Evolutionary conservation across 306 rosid species (phyloP).

Genomic region (Psophocarpus tetragonolobus): DNA sequence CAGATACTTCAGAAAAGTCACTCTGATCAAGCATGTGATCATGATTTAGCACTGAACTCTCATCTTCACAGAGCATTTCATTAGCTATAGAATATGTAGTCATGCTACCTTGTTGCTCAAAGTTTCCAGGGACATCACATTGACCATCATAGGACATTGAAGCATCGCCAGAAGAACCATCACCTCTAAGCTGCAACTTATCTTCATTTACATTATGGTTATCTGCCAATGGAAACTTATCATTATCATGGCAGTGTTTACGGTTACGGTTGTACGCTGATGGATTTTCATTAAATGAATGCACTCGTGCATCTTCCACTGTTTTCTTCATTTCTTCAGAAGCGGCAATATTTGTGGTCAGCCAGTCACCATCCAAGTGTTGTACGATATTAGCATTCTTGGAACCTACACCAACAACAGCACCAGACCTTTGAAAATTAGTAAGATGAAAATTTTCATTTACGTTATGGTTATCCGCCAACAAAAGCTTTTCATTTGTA

Average conservation of each 20-base stretch:
- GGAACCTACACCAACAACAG: conserved; percentile 33
- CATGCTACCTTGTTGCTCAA: conserved; percentile 27
- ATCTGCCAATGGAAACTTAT: too few relatives aligned
- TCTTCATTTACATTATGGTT: background rate
- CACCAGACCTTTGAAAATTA: conserved; percentile 34
- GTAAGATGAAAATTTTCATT: conserved; percentile 35
- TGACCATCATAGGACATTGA: conserved; percentile 32
- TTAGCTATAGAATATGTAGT: conserved; percentile 18
- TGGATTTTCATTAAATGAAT: background rate
- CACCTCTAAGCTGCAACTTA: conserved; percentile 32
- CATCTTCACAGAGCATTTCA: conserved; percentile 26
- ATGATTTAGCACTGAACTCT: conserved; percentile 21
- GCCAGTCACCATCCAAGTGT: conserved; percentile 36
- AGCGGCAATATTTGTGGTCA: conserved; percentile 32
- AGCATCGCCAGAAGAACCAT: conserved; percentile 23
- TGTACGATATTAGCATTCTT: conserved; percentile 4
- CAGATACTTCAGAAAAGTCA: conserved; percentile 24
- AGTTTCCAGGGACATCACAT: conserved; percentile 26
- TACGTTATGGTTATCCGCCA: conserved; percentile 27
- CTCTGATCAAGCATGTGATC: conserved; percentile 18
- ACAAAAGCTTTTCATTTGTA: conserved; percentile 2
- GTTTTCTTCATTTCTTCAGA: conserved; percentile 37
- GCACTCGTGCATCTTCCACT: background rate
- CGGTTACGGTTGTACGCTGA: background rate
- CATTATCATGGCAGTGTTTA: background rate